Conservation (phyloP, 371 early-diverging fungal species). For the Mortierella sp. region DNA sequence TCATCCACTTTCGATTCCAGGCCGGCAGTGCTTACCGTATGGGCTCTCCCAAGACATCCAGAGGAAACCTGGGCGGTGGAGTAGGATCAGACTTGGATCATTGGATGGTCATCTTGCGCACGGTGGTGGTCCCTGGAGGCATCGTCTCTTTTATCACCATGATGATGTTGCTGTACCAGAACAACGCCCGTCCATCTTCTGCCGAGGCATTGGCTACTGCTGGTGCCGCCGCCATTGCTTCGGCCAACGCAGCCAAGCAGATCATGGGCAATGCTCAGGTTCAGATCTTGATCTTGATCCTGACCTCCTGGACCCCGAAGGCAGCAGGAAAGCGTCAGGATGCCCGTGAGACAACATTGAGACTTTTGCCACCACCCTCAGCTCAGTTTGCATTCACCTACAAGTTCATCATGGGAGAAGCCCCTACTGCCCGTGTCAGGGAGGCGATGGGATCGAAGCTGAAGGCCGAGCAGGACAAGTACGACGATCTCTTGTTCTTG, state of each 20-base stretch:
- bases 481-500: slow-evolving; percentile 68
- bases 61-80: slow-evolving; percentile 12
- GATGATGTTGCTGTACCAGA: slow-evolving; percentile 63
- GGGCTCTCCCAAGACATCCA: slow-evolving; percentile 58
- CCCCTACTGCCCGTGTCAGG: slow-evolving; percentile 61
- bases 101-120: slow-evolving; percentile 60
- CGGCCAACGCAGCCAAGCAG: slow-evolving; percentile 40
- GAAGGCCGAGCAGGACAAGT: slow-evolving; percentile 61
- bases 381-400: slow-evolving; percentile 57
- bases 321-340: slow-evolving; percentile 59
- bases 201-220: slow-evolving; percentile 59
- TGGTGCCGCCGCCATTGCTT: slow-evolving; percentile 46
- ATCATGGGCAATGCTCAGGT: slow-evolving; percentile 33
- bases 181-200: slow-evolving; percentile 62
- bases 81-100: slow-evolving; percentile 36
- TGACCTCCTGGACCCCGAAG: slow-evolving; percentile 69
- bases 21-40: slow-evolving; percentile 64
- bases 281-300: slow-evolving; percentile 63
- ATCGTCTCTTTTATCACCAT: slow-evolving; percentile 65
- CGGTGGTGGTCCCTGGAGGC: slow-evolving; percentile 65
- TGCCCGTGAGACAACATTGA: slow-evolving; percentile 62
- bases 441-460: slow-evolving; percentile 60
- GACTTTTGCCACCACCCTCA: slow-evolving; percentile 54
- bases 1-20: slow-evolving; percentile 61
- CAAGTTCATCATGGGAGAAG: slow-evolving; percentile 71